Evolutionary conservation across 371 early-diverging fungal species (phyloP).

Genomic region (Circinella umbellata): DNA sequence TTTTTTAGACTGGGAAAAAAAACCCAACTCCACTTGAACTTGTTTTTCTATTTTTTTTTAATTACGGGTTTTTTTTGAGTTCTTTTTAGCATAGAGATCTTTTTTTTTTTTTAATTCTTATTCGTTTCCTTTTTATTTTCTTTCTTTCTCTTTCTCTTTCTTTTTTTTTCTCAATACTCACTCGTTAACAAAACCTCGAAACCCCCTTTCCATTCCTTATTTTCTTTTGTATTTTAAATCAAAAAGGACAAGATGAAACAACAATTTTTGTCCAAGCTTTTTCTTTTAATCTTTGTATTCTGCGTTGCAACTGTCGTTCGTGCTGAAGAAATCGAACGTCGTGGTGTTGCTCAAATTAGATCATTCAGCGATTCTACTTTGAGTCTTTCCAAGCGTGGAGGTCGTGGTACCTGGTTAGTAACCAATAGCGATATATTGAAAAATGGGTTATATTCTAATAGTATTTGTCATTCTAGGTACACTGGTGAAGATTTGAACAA

Average conservation of each 20-base stretch:
- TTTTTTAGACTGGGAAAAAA: constrained; percentile 10
- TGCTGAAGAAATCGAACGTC: constrained; percentile 30
- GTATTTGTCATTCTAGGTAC: constrained; percentile 33
- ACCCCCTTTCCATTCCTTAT: constrained; percentile 16
- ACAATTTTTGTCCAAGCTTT: constrained; percentile 10
- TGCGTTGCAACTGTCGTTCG: neutral
- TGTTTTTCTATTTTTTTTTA: neutral
- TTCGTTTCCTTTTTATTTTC: constrained; percentile 8
- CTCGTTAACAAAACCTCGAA: constrained; percentile 6
- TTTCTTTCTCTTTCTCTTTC: constrained; percentile 19
- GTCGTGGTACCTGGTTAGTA: constrained; percentile 51
- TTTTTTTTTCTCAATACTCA: constrained; percentile 11
- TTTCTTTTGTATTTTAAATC: constrained; percentile 2
- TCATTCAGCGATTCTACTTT: constrained; percentile 27
- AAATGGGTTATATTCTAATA: neutral
- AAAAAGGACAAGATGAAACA: constrained; percentile 7
- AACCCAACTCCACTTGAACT: constrained; percentile 7
- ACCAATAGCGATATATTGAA: neutral
- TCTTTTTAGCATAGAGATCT: neutral
- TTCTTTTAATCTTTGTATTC: constrained; percentile 14
- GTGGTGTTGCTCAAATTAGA: constrained; percentile 47
- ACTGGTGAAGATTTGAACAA: constrained; percentile 50
- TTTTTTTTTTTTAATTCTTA: neutral
- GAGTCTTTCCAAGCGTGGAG: constrained; percentile 37
- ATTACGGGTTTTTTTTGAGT: neutral